phyloP scores from a whole-genome alignment of 1,284 basidiomycete genomes.

The Cystobasidium slooffiae region DNA sequence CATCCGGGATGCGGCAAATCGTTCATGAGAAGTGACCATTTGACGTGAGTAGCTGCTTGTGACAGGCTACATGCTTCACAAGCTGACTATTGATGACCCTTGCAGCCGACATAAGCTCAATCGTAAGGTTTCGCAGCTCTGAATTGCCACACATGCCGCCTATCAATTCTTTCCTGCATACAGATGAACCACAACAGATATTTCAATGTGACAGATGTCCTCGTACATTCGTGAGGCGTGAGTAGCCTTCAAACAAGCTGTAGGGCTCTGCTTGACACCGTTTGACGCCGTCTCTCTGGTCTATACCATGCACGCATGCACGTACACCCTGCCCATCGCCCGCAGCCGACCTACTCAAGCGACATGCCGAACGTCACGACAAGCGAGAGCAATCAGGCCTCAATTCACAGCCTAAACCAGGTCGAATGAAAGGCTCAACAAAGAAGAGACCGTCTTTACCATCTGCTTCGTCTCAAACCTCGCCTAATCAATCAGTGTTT shows the following conservation, averaged over 20 bases:
- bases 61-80: not conserved
- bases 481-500: not conserved
- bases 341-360: constrained; percentile 42
- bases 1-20: constrained; percentile 32
- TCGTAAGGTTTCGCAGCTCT: constrained; percentile 7
- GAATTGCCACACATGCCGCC: not conserved
- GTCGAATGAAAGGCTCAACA: constrained; percentile 39
- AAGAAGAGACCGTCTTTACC: constrained; percentile 10
- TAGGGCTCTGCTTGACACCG: too few species aligned
- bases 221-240: constrained; percentile 39
- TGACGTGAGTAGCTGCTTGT: constrained; percentile 17
- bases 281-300: too few species aligned
- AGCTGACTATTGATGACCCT: constrained; percentile 12
- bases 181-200: constrained; percentile 39
- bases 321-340: not conserved
- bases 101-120: constrained; percentile 28
- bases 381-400: constrained; percentile 38
- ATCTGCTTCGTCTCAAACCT: not conserved
- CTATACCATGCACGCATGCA: not conserved
- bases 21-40: constrained; percentile 36
- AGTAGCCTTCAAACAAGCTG: not conserved
- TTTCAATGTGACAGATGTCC: constrained; percentile 40
- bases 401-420: constrained; percentile 24
- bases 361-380: constrained; percentile 43
- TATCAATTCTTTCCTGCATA: not conserved